Percentiles rank a stretch among this genome's conserved stretches.
Evolutionary conservation across 805 yeast genomes (phyloP).

Genomic region (Candida incommunis): DNA sequence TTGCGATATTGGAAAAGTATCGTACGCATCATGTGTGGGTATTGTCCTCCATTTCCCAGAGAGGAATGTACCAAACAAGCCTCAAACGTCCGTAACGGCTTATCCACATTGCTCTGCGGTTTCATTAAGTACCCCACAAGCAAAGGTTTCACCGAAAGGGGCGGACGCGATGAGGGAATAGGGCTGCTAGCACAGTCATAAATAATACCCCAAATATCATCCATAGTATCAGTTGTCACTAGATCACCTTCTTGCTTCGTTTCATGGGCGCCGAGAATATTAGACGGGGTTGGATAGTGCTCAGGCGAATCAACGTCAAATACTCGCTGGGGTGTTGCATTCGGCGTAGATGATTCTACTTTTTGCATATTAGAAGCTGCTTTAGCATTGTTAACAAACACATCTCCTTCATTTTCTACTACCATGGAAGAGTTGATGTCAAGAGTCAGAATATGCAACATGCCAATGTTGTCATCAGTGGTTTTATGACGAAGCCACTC

Average conservation of each 20-base stretch:
- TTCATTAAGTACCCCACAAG: background rate
- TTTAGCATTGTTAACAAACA: background rate
- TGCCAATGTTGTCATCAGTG: background rate
- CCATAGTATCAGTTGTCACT: background rate
- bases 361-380: background rate
- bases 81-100: background rate
- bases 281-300: background rate
- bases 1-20: background rate
- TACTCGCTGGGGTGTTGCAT: background rate
- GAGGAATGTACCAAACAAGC: background rate
- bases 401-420: background rate
- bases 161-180: background rate
- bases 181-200: background rate
- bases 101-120: background rate
- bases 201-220: background rate
- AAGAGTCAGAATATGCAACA: background rate
- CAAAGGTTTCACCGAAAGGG: background rate
- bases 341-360: background rate
- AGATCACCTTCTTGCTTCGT: background rate
- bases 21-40: background rate
- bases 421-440: background rate
- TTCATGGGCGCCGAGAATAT: background rate
- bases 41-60: background rate
- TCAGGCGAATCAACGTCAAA: constrained; percentile 1
- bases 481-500: background rate